phyloP scores from a whole-genome alignment of 371 early-diverging fungal species.

The Basidiobolus meristosporus region DNA sequence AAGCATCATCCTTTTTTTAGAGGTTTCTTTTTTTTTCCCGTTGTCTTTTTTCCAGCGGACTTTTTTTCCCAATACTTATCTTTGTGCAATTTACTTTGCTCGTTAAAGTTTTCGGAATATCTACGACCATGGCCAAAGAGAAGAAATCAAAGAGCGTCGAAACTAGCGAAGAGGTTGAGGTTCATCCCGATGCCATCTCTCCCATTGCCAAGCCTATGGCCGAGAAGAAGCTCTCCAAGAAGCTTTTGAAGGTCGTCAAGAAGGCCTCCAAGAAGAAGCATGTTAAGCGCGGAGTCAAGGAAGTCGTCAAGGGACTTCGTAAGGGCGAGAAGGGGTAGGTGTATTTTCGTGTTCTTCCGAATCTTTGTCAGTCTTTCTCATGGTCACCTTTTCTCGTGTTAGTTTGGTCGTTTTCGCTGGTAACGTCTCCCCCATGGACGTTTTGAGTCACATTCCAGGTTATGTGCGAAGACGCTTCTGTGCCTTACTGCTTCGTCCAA shows the following conservation, averaged over 20 bases:
- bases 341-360: slow-evolving; percentile 2
- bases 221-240: slow-evolving; percentile 76
- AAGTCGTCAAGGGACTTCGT: slow-evolving; percentile 87
- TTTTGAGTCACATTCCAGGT: slow-evolving; percentile 95
- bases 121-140: no score
- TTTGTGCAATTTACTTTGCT: no score
- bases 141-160: no score
- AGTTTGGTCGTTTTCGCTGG: slow-evolving; percentile 86
- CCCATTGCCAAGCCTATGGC: slow-evolving; percentile 90
- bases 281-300: slow-evolving; percentile 91
- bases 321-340: slow-evolving; percentile 81
- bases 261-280: slow-evolving; percentile 83
- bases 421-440: slow-evolving; percentile 93
- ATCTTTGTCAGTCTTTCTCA: not conserved
- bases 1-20: no score
- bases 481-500: slow-evolving; percentile 90
- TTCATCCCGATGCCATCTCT: slow-evolving; percentile 14
- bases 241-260: slow-evolving; percentile 77
- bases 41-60: no score
- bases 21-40: no score
- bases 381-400: not conserved
- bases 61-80: no score
- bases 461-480: slow-evolving; percentile 87
- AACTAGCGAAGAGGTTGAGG: no score
- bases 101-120: no score